Conservation (phyloP, 2,329 filamentous ascomycete species). For the Berkeleyomyces rouxiae region DNA sequence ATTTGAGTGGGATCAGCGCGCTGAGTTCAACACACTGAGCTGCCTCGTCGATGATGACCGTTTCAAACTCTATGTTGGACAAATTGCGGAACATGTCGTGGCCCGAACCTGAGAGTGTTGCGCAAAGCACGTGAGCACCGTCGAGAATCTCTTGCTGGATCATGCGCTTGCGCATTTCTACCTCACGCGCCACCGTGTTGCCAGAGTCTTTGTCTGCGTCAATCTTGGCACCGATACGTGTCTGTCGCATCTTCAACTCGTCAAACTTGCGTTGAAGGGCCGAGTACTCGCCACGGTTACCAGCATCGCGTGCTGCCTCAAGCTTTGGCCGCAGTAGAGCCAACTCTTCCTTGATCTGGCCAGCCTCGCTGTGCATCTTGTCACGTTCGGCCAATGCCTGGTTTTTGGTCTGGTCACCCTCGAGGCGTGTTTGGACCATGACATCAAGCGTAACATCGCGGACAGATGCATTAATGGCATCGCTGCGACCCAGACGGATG, state of each 20-base stretch:
- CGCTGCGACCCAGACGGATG: conserved; percentile 73
- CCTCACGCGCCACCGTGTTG: conserved; percentile 64
- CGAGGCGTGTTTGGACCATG: conserved; percentile 60
- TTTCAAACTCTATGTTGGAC: conserved; percentile 91
- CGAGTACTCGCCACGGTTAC: conserved; percentile 30
- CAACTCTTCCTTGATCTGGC: conserved; percentile 52
- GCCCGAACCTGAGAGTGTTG: conserved; percentile 85
- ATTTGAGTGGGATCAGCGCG: conserved; percentile 90
- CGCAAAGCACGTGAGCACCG: conserved; percentile 80
- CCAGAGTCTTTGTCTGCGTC: conserved; percentile 77
- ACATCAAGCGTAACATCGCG: conserved; percentile 88
- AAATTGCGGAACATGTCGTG: conserved; percentile 95
- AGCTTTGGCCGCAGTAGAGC: conserved; percentile 53
- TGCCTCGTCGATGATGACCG: conserved; percentile 94
- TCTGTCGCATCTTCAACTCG: conserved; percentile 58
- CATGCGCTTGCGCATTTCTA: conserved; percentile 66
- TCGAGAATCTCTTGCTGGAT: conserved; percentile 86
- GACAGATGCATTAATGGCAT: conserved; percentile 81
- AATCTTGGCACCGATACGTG: conserved; percentile 58
- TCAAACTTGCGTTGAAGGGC: conserved; percentile 63
- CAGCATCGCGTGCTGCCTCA: conserved; percentile 44
- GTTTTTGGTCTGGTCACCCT: conserved; percentile 40
- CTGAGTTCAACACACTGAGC: conserved; percentile 96
- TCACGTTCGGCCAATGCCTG: conserved; percentile 40
- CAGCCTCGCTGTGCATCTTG: conserved; percentile 45